These are phyloP conservation scores for Aureobasidium sp. DNA, from an alignment of 2,329 filamentous ascomycete species.

Conservation along the genomic window DNA sequence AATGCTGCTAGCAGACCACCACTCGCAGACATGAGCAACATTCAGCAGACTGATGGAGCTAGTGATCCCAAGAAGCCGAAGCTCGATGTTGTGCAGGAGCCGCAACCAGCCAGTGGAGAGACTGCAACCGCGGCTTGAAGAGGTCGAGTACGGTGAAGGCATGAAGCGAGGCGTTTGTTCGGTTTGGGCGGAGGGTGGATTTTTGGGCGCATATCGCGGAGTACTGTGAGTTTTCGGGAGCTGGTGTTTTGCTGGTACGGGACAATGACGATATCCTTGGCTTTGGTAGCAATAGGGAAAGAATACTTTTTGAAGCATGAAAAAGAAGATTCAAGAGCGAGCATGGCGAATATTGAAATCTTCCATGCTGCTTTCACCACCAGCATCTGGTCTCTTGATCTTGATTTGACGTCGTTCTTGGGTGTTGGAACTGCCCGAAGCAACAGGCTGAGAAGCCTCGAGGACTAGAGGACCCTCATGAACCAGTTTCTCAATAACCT, in stretches of 20 bases:
- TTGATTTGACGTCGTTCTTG: slow-evolving; percentile 14
- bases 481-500: slow-evolving; percentile 68
- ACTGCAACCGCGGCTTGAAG: slow-evolving; percentile 8
- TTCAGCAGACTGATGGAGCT: slow-evolving; percentile 27
- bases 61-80: slow-evolving; percentile 34
- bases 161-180: slow-evolving; percentile 4
- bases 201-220: neutral
- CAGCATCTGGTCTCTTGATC: slow-evolving; percentile 17
- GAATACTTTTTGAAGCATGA: neutral
- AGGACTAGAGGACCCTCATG: slow-evolving; percentile 32
- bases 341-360: slow-evolving; percentile 23
- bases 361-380: slow-evolving; percentile 26
- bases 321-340: slow-evolving; percentile 7
- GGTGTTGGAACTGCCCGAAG: neutral
- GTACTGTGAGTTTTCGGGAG: neutral
- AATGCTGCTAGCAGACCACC: slow-evolving; percentile 23
- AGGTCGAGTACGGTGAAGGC: neutral
- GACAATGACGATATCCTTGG: slow-evolving; percentile 3
- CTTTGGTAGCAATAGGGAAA: neutral
- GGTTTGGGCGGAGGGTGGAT: neutral
- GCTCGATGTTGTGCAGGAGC: slow-evolving; percentile 20
- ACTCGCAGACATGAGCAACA: slow-evolving; percentile 40
- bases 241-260: slow-evolving; percentile 6
- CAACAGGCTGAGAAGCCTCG: neutral
- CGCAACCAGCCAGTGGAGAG: neutral